Evolutionary conservation across 495 filamentous ascomycete genomes (phyloP).

Genomic region (Cladorrhinum samala): DNA sequence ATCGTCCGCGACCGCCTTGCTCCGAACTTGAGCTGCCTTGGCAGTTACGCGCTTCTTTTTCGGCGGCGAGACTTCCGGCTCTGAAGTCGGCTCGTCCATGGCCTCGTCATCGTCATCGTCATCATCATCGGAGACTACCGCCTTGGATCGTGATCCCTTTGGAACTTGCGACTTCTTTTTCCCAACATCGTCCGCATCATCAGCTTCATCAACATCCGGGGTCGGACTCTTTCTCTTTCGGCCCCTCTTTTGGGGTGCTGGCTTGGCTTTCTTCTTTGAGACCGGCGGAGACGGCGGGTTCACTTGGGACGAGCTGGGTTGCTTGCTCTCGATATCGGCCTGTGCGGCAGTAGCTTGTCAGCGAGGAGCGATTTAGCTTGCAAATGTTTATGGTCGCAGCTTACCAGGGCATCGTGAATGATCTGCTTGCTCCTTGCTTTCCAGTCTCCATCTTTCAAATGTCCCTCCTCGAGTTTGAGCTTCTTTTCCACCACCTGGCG

Average conservation of each 20-base stretch:
- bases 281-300: background rate
- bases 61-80: background rate
- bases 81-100: background rate
- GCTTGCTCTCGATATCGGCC: background rate
- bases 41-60: background rate
- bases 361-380: background rate
- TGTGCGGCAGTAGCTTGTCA: background rate
- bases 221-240: constrained; percentile 29
- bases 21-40: background rate
- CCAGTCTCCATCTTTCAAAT: constrained; percentile 67
- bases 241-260: constrained; percentile 18
- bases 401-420: constrained; percentile 65
- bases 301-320: constrained; percentile 1
- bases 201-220: constrained; percentile 20
- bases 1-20: constrained; percentile 6
- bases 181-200: background rate
- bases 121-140: constrained; percentile 27
- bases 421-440: constrained; percentile 71
- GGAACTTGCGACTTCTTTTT: constrained; percentile 31
- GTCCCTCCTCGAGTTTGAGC: constrained; percentile 59
- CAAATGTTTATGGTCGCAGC: constrained; percentile 18
- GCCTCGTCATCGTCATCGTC: constrained; percentile 31
- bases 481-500: constrained; percentile 61
- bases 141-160: constrained; percentile 29
- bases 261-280: constrained; percentile 8